These are phyloP conservation scores for Neonectria magnoliae DNA, from an alignment of 2,329 filamentous ascomycete species.

Conservation along the genomic window DNA sequence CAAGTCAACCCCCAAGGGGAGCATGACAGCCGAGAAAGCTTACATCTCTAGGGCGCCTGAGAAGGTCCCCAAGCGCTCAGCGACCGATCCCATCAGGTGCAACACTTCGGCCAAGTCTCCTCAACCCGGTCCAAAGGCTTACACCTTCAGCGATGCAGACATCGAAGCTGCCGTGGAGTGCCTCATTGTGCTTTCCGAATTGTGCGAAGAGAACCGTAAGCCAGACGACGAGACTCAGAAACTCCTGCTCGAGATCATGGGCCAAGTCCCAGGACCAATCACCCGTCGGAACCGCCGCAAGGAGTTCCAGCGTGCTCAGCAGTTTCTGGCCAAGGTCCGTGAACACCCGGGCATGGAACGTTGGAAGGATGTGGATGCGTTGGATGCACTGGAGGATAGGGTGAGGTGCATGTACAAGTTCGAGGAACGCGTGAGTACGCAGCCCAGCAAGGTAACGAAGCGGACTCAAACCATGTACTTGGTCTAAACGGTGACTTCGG, in stretches of 20 bases:
- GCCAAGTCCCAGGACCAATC: constrained; percentile 25
- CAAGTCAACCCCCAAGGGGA: not conserved
- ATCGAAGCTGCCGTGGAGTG: not conserved
- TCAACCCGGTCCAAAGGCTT: too few species aligned
- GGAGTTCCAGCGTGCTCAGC: constrained; percentile 1
- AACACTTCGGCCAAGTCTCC: not conserved
- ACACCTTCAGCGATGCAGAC: not conserved
- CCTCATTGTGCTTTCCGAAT: not conserved
- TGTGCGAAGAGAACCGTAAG: not conserved
- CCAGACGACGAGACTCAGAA: constrained; percentile 2
- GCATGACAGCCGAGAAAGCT: not conserved
- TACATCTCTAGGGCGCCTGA: not conserved
- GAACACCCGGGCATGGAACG: constrained; percentile 5
- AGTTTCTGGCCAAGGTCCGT: constrained; percentile 22
- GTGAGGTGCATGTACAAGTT: not conserved
- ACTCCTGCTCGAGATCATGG: constrained; percentile 9
- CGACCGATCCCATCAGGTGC: not conserved
- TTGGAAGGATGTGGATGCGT: constrained; percentile 25
- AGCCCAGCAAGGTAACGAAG: not conserved
- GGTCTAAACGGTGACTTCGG: constrained; percentile 9
- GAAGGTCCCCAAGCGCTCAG: not conserved
- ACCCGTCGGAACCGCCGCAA: constrained; percentile 3
- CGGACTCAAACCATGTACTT: not conserved
- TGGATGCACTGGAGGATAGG: not conserved
- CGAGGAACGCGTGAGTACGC: not conserved